Evolutionary conservation across 1,284 basidiomycete genomes (phyloP).

Genomic region (Trametes versicolor): DNA sequence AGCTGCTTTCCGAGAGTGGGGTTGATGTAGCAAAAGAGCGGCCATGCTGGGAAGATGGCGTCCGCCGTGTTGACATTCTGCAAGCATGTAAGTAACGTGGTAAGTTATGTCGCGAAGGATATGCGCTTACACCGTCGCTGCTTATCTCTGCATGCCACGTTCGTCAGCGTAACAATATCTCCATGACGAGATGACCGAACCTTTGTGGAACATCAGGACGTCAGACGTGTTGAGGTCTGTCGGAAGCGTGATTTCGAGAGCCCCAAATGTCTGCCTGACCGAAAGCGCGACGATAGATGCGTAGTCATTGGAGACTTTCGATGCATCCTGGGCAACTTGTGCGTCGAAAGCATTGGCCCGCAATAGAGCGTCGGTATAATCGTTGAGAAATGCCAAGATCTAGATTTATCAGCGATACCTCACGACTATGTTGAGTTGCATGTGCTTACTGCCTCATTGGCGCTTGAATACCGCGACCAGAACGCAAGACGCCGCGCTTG

Average conservation of each 20-base stretch:
- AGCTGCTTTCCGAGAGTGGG: conserved; percentile 68
- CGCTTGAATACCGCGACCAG: conserved; percentile 58
- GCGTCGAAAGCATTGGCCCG: conserved; percentile 63
- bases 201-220: conserved; percentile 72
- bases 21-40: conserved; percentile 70
- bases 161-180: background rate
- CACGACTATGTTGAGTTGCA: background rate
- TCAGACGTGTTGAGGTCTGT: conserved; percentile 66
- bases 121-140: conserved; percentile 64
- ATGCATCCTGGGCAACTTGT: conserved; percentile 62
- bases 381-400: conserved; percentile 65
- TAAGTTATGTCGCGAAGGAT: background rate
- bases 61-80: conserved; percentile 80
- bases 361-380: conserved; percentile 57
- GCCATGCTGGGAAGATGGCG: conserved; percentile 78
- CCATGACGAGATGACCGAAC: conserved; percentile 41
- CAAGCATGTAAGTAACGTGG: conserved; percentile 8
- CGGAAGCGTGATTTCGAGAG: conserved; percentile 67
- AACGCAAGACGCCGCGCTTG: conserved; percentile 62
- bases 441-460: conserved; percentile 52
- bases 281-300: conserved; percentile 65
- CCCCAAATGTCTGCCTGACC: conserved; percentile 67
- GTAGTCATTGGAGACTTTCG: conserved; percentile 64
- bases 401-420: conserved; percentile 34
- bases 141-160: conserved; percentile 62